Conservation (phyloP, 2,329 filamentous ascomycete genomes). For the Pestalotiopsis sp. region DNA sequence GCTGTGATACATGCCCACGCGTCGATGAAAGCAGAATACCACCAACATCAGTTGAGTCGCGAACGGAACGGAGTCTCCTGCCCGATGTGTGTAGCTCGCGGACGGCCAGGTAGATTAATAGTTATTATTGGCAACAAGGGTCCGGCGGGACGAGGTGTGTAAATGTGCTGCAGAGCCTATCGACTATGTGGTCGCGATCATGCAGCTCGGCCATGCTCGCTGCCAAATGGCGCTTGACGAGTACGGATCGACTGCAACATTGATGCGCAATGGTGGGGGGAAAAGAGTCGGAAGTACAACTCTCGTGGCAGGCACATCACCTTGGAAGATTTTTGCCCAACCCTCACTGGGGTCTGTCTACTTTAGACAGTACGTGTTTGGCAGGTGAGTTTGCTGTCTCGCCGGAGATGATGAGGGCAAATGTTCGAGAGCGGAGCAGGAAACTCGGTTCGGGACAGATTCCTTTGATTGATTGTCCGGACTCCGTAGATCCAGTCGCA, state of each 20-base stretch:
- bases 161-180: conserved; percentile 1
- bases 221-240: conserved; percentile 4
- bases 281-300: background rate
- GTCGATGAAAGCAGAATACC: background rate
- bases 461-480: background rate
- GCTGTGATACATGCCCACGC: background rate
- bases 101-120: conserved; percentile 8
- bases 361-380: background rate
- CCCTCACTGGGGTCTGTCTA: background rate
- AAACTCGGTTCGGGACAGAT: background rate
- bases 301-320: background rate
- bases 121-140: conserved; percentile 11
- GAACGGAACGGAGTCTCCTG: conserved; percentile 8
- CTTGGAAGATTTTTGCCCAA: background rate
- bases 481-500: background rate
- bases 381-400: background rate
- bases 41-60: background rate
- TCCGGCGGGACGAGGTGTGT: conserved; percentile 3
- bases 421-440: background rate
- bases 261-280: background rate
- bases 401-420: background rate
- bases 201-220: conserved; percentile 5
- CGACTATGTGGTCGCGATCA: background rate
- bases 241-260: background rate
- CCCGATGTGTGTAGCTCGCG: conserved; percentile 3